These are phyloP conservation scores for Erodium trifolium DNA, from an alignment of 441 rosid species.

Conservation along the genomic window DNA sequence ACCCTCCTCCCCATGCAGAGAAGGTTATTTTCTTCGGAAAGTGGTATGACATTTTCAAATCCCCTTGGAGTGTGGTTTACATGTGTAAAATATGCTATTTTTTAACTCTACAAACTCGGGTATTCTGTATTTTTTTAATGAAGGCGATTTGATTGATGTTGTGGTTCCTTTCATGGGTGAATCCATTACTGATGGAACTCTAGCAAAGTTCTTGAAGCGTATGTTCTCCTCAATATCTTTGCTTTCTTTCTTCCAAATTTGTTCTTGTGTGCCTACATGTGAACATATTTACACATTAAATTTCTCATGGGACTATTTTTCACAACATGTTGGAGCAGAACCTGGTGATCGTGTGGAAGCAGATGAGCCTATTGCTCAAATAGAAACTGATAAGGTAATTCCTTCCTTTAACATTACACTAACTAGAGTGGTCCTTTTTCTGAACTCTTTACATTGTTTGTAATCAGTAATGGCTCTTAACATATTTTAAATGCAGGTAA, in stretches of 20 bases:
- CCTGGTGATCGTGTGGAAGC: constrained; percentile 46
- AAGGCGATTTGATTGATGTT: constrained; percentile 43
- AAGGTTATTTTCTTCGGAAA: constrained; percentile 30
- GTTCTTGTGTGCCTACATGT: neutral
- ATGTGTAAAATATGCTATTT: neutral
- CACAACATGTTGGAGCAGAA: constrained; percentile 26
- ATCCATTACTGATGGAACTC: constrained; percentile 49
- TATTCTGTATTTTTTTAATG: constrained; percentile 16
- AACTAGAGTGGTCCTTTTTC: neutral
- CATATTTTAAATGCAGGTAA: constrained; percentile 24
- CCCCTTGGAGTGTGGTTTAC: too few relatives aligned
- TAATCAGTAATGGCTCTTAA: neutral
- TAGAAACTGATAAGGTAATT: constrained; percentile 50
- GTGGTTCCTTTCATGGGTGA: constrained; percentile 52
- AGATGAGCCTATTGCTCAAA: constrained; percentile 50
- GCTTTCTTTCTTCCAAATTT: neutral
- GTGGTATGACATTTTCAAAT: constrained; percentile 23
- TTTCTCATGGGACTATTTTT: constrained; percentile 8
- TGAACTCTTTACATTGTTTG: neutral
- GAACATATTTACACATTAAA: neutral
- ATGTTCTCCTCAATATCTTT: constrained; percentile 20
- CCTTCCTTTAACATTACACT: neutral
- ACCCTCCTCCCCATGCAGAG: constrained; percentile 11
- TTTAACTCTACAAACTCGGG: neutral
- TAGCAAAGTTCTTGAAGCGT: constrained; percentile 42